A percentile compares a stretch with the other conserved stretches of the same genome.
Evolutionary conservation across 2,329 filamentous ascomycete genomes (phyloP).

Genomic region (Colletotrichum camelliae): DNA sequence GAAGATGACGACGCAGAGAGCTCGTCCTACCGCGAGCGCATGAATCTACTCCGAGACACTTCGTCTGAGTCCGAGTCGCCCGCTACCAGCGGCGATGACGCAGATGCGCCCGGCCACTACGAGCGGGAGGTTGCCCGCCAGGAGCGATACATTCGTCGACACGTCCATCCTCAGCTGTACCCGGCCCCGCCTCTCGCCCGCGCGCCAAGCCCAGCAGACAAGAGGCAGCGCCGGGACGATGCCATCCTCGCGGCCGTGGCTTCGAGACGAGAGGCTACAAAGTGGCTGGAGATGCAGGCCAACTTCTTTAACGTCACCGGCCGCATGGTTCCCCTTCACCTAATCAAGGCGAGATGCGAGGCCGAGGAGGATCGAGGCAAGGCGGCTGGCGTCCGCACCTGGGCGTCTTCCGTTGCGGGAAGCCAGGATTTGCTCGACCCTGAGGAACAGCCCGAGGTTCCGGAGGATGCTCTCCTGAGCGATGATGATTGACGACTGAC

Average conservation of each 20-base stretch:
- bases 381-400: constrained; percentile 9
- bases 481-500: constrained; percentile 5
- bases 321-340: constrained; percentile 41
- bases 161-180: constrained; percentile 36
- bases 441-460: neutral
- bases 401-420: constrained; percentile 14
- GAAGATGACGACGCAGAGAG: constrained; percentile 17
- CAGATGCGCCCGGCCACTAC: constrained; percentile 1
- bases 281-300: constrained; percentile 49
- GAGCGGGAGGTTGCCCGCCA: constrained; percentile 27
- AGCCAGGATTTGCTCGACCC: constrained; percentile 18
- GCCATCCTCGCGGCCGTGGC: constrained; percentile 40
- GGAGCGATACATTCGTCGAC: constrained; percentile 34
- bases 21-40: neutral
- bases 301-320: constrained; percentile 50
- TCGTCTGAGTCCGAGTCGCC: constrained; percentile 27
- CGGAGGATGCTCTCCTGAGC: constrained; percentile 13
- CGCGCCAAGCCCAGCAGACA: constrained; percentile 24
- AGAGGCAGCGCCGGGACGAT: constrained; percentile 30
- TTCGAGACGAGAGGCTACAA: constrained; percentile 33
- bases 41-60: constrained; percentile 30
- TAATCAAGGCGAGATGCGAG: constrained; percentile 41
- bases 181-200: constrained; percentile 29
- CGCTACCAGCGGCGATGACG: constrained; percentile 15
- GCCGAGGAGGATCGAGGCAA: constrained; percentile 27